A percentile compares a stretch with the other conserved stretches of the same genome.
Conservation (phyloP, 768 basidiomycete species). For the Lactifluus rugatus region DNA sequence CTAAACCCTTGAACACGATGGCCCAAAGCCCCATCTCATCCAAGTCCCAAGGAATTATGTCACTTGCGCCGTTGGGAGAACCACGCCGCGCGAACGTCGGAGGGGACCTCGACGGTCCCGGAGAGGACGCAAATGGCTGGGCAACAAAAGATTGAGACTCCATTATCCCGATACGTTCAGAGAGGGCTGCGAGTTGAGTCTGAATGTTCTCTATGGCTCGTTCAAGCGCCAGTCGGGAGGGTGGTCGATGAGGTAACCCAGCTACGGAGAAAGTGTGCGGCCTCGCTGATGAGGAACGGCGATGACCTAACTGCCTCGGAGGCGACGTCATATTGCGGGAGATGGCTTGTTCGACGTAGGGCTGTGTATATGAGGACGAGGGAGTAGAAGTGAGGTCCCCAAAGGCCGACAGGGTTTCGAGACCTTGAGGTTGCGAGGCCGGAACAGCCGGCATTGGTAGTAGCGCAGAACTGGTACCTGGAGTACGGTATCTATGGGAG, state of each 20-base stretch:
- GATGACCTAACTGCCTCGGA: neutral
- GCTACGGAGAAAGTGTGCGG: slow-evolving; percentile 16
- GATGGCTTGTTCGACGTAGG: slow-evolving; percentile 22
- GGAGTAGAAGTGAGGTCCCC: slow-evolving; percentile 34
- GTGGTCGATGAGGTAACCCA: slow-evolving; percentile 31
- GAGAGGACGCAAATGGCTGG: slow-evolving; percentile 29
- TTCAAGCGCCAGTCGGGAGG: slow-evolving; percentile 51
- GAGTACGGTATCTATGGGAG: slow-evolving; percentile 70
- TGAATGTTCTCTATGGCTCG: slow-evolving; percentile 73
- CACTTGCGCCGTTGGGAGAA: slow-evolving; percentile 17
- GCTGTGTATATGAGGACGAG: slow-evolving; percentile 30
- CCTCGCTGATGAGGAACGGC: slow-evolving; percentile 17
- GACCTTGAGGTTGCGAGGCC: slow-evolving; percentile 56
- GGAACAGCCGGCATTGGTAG: slow-evolving; percentile 48
- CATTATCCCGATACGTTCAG: slow-evolving; percentile 54
- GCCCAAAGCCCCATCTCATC: slow-evolving; percentile 81
- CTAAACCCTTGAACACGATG: slow-evolving; percentile 52
- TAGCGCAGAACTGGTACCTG: slow-evolving; percentile 51
- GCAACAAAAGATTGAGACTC: slow-evolving; percentile 32
- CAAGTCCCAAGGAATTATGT: slow-evolving; percentile 6
- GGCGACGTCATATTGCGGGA: neutral
- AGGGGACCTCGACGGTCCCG: slow-evolving; percentile 21
- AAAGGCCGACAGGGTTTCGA: slow-evolving; percentile 69
- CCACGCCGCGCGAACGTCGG: slow-evolving; percentile 24
- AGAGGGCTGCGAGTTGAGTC: slow-evolving; percentile 69